Conservation (phyloP, 768 basidiomycete species). For the Podaxis carcinomalis region DNA sequence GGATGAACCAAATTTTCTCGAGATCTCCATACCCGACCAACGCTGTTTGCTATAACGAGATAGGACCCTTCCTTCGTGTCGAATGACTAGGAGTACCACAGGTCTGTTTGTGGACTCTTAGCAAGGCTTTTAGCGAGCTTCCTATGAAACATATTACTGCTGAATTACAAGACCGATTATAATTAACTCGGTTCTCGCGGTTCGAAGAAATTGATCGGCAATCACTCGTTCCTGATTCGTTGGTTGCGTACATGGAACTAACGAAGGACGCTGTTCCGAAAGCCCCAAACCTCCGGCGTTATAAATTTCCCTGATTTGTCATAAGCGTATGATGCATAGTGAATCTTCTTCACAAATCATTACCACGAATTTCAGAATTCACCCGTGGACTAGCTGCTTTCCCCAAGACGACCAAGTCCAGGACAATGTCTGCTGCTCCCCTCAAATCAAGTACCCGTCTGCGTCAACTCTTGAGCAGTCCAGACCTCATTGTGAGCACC, state of each 20-base stretch:
- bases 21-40: no score
- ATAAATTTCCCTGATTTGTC: neutral
- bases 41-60: no score
- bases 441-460: constrained; percentile 8
- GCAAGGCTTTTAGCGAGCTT: no score
- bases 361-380: neutral
- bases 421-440: neutral
- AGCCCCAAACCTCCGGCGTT: neutral
- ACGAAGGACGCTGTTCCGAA: neutral
- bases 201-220: neutral
- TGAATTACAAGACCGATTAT: no score
- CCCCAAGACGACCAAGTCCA: neutral
- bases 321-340: neutral
- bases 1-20: no score
- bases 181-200: neutral
- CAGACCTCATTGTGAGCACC: constrained; percentile 11
- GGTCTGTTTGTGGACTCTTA: no score
- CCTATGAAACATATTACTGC: no score
- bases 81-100: no score
- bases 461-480: constrained; percentile 1
- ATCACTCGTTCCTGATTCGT: neutral
- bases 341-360: neutral
- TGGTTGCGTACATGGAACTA: neutral
- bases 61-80: no score
- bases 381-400: neutral